Evolutionary conservation across 768 basidiomycete species (phyloP), one percentile per base, ranked within the genome.

Genomic region (Coprinellus micaceus): DNA sequence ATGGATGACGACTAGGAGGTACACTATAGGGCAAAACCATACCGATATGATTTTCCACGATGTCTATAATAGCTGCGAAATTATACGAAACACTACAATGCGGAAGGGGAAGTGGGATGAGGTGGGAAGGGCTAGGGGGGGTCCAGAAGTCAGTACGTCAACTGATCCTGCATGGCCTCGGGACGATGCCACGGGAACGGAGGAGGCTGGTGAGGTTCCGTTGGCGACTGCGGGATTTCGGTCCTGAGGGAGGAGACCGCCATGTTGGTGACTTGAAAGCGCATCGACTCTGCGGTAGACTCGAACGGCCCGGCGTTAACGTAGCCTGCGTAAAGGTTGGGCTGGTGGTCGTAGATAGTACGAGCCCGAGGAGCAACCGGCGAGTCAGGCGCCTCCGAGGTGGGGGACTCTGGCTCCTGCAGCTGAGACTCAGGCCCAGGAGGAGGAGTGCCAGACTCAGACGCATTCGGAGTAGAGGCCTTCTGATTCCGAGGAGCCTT

Each of bases 231-330:
- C 4, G 74, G 72, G 21, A 77, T 63, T 58, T 76, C 74, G 5
- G 77, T 78, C 43, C 77, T 68, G 26, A 78, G 64, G 13, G 76
- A 77, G 7, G 77, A 78, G 33, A 77, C 70, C 3, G 76, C 76
- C 72, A 78, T 76, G 56, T 74, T 75, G 17, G 72, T 71, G 21
- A 70, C 64, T n/a, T n/a, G n/a, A 39, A 71, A 66, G 28, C 66
- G 66, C 40, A 63, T 62, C 7, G 69, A 60, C 58, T 69, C 68
- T 13, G 65, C 58, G 24, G 64, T 24, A 29, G 48, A 41, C n/a
- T 62, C 61, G 37, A 60, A 60, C 2, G 54, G 56, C 17, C 53
- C 29, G 6, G 58, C 43, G 30, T 54, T 40, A 22, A 44, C 30
- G 46, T 58, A 60, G 26, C 54, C 50, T 47, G 54, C 43, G 49